Evolutionary conservation across 768 basidiomycete species (phyloP), one percentile per base, ranked within the genome.

Genomic region (Leccinum longicurvipes): DNA sequence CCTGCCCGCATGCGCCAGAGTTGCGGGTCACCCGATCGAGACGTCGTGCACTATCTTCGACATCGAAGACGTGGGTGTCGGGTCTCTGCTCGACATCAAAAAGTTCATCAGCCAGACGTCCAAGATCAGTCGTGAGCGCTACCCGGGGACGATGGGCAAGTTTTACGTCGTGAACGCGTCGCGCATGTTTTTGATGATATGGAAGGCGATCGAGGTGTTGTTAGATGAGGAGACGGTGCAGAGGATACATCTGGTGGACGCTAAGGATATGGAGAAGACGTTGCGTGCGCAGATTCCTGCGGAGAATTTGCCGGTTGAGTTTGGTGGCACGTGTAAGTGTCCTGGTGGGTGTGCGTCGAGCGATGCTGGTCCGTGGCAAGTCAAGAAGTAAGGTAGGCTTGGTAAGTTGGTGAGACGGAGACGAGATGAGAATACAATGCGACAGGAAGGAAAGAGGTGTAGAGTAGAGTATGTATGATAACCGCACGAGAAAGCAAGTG

Each of bases 161-260:
- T 97, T 99, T 77, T 99, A 91, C 79, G 93, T 98, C 80, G 89
- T 97, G 81, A 98, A 98, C 67, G 91, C 93, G 0, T 95, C 96
- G 0, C 97, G 88, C 85, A 80, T 85, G 50, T 99, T 99, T 77
- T 82, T 82, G 52, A 82, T 87, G 32, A 88, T 96, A 21, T 99
- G 95, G 95, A 68, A 76, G 21, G 69, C 94, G 60, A 82, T 98
- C 77, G 96, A 92, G 77, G 85, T 84, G 3, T 98, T 91, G 91
- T 77, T 99, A 63, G 96, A 98, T 73, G 86, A 86, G 63, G 95
- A 95, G 25, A 99, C 96, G 25, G 93, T 96, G 50, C 80, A 81
- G 59, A 98, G 98, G 83, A 95, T 98, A 68, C 83, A 87, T 60
- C 94, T 98, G 68, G 69, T 96, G 51, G 84, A 89, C 15, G 70